These are phyloP conservation scores for Dimargaris xerosporica DNA, from an alignment of 192 early-diverging fungal genomes.

Conservation along the genomic window DNA sequence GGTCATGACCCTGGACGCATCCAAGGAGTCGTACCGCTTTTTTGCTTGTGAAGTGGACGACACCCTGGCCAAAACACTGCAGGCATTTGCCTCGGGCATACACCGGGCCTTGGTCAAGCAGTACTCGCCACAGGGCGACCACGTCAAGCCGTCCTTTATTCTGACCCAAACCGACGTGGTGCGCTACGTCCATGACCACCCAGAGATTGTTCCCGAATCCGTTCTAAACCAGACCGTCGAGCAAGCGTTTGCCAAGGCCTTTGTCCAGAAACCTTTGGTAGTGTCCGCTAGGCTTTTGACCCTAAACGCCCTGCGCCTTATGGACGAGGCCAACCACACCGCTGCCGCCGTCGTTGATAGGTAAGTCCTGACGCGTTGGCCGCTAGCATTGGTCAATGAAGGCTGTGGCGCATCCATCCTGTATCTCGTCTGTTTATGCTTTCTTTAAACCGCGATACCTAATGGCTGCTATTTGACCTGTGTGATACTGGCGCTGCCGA, in stretches of 20 bases:
- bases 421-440: neutral
- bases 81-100: slow-evolving; percentile 34
- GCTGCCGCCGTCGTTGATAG: slow-evolving; percentile 43
- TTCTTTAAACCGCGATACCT: neutral
- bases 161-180: slow-evolving; percentile 48
- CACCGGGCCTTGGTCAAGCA: slow-evolving; percentile 44
- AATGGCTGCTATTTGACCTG: neutral
- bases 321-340: slow-evolving; percentile 31
- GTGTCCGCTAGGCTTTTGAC: slow-evolving; percentile 27
- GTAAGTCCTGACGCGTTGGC: slow-evolving; percentile 5
- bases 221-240: neutral
- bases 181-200: slow-evolving; percentile 27
- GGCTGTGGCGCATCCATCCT: neutral
- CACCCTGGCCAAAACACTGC: neutral
- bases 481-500: neutral
- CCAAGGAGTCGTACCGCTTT: slow-evolving; percentile 6
- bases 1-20: slow-evolving; percentile 11
- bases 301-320: slow-evolving; percentile 31
- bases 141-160: slow-evolving; percentile 23
- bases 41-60: slow-evolving; percentile 4
- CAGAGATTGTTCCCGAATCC: slow-evolving; percentile 16
- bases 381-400: neutral
- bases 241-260: slow-evolving; percentile 3
- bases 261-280: slow-evolving; percentile 15
- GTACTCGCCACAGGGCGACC: slow-evolving; percentile 6